Evolutionary conservation across 495 filamentous ascomycete genomes (phyloP).

Genomic region (Daldinia bambusicola): DNA sequence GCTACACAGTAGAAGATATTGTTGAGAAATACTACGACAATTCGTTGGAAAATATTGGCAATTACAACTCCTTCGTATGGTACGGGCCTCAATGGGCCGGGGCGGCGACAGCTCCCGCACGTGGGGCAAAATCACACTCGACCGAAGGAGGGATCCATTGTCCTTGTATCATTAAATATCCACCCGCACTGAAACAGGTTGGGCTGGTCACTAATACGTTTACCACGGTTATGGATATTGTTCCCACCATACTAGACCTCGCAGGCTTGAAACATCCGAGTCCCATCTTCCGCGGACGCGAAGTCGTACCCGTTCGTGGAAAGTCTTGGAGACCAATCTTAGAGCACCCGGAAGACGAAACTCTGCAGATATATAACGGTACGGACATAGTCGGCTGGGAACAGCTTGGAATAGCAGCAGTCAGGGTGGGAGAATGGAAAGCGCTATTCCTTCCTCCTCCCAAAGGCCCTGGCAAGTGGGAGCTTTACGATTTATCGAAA

Average conservation of each 20-base stretch:
- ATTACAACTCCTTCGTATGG: constrained; percentile 71
- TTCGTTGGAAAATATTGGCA: constrained; percentile 68
- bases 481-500: constrained; percentile 50
- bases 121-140: constrained; percentile 70
- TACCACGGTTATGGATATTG: constrained; percentile 72
- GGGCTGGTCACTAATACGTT: constrained; percentile 65
- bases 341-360: constrained; percentile 50
- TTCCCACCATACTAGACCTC: constrained; percentile 69
- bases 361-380: constrained; percentile 44
- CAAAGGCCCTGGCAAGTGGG: constrained; percentile 41
- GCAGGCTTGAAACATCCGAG: constrained; percentile 67
- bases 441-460: constrained; percentile 47
- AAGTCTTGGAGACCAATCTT: constrained; percentile 43
- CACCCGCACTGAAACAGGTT: constrained; percentile 40
- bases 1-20: constrained; percentile 59
- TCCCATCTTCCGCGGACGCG: constrained; percentile 63
- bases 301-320: constrained; percentile 67
- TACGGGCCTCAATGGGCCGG: constrained; percentile 73
- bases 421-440: constrained; percentile 54
- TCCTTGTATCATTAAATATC: constrained; percentile 66
- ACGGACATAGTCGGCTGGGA: constrained; percentile 49
- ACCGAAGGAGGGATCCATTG: constrained; percentile 70
- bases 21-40: constrained; percentile 72
- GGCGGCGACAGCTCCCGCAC: constrained; percentile 70
- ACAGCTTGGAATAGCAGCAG: constrained; percentile 48